phyloP scores from a whole-genome alignment of 75 land plant species.

The Pseudotsuga menziesii region DNA sequence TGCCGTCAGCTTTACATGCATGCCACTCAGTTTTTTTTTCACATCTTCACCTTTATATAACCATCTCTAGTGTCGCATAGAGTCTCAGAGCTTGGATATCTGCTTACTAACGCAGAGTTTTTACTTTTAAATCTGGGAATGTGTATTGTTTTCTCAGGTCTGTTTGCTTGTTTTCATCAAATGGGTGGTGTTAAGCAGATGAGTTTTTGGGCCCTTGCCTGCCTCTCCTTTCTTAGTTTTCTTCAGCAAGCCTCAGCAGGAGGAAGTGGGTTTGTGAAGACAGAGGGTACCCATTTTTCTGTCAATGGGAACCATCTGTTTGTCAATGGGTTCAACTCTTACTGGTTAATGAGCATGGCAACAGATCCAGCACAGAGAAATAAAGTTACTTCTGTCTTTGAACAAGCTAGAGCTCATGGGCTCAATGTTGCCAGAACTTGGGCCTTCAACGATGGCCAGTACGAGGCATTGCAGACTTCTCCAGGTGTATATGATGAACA shows the following conservation, averaged over 20 bases:
- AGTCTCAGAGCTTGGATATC: neutral
- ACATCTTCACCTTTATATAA: neutral
- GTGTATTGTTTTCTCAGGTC: neutral
- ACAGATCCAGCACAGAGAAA: conserved; percentile 44
- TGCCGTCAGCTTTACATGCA: neutral
- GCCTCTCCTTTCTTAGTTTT: neutral
- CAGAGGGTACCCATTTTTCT: conserved; percentile 42
- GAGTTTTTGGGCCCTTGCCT: neutral
- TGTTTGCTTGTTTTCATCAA: neutral
- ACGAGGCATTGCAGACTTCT: conserved; percentile 49
- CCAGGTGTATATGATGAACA: conserved; percentile 70
- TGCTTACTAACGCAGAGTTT: neutral
- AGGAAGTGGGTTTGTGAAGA: conserved; percentile 34
- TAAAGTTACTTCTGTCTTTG: conserved; percentile 41
- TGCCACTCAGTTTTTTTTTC: neutral
- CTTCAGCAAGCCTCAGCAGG: conserved; percentile 16
- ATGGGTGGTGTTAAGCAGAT: conserved; percentile 1
- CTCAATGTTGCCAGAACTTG: conserved; percentile 68
- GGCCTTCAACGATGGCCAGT: conserved; percentile 83
- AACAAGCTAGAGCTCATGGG: conserved; percentile 40
- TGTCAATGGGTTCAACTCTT: conserved; percentile 69
- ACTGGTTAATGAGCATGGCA: conserved; percentile 70
- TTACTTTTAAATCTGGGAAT: neutral
- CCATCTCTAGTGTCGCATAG: neutral
- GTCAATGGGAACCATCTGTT: conserved; percentile 52